Evolutionary conservation across 2,329 filamentous ascomycete species (phyloP).

Genomic region (Blastomyces emzantsi): DNA sequence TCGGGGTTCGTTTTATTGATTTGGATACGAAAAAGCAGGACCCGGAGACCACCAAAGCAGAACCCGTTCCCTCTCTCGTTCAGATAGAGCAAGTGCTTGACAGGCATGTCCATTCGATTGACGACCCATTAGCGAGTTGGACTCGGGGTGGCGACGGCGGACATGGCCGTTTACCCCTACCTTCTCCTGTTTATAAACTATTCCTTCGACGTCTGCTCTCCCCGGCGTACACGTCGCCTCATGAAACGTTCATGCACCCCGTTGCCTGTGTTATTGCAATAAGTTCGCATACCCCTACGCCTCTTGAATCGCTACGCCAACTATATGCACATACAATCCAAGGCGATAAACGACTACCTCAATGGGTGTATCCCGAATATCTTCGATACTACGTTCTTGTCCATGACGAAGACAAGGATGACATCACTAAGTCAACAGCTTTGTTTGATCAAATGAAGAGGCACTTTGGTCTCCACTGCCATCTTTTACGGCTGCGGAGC

Average conservation of each 20-base stretch:
- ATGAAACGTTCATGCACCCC: slow-evolving; percentile 91
- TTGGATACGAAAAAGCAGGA: slow-evolving; percentile 48
- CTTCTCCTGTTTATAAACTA: slow-evolving; percentile 73
- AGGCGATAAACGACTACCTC: slow-evolving; percentile 62
- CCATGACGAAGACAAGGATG: slow-evolving; percentile 91
- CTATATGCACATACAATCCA: slow-evolving; percentile 79
- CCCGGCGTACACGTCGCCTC: slow-evolving; percentile 64
- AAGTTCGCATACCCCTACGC: slow-evolving; percentile 72
- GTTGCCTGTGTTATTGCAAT: slow-evolving; percentile 93
- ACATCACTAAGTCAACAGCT: slow-evolving; percentile 79
- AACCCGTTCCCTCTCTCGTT: slow-evolving; percentile 31
- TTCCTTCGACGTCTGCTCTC: slow-evolving; percentile 80
- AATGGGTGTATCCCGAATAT: slow-evolving; percentile 87
- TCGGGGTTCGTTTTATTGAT: slow-evolving; percentile 73
- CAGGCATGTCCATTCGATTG: slow-evolving; percentile 66
- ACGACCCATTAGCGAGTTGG: slow-evolving; percentile 39
- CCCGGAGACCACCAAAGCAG: slow-evolving; percentile 26
- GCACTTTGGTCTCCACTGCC: slow-evolving; percentile 93
- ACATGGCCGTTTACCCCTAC: slow-evolving; percentile 28
- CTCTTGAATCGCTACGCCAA: slow-evolving; percentile 76
- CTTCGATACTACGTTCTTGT: slow-evolving; percentile 92
- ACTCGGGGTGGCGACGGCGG: slow-evolving; percentile 25
- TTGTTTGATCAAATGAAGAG: slow-evolving; percentile 99
- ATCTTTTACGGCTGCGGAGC: slow-evolving; percentile 76
- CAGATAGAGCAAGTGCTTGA: slow-evolving; percentile 75